A percentile compares a stretch with the other conserved stretches of the same genome.
Evolutionary conservation across 2,329 filamentous ascomycete species (phyloP).

Genomic region (Fusarium nodosum): DNA sequence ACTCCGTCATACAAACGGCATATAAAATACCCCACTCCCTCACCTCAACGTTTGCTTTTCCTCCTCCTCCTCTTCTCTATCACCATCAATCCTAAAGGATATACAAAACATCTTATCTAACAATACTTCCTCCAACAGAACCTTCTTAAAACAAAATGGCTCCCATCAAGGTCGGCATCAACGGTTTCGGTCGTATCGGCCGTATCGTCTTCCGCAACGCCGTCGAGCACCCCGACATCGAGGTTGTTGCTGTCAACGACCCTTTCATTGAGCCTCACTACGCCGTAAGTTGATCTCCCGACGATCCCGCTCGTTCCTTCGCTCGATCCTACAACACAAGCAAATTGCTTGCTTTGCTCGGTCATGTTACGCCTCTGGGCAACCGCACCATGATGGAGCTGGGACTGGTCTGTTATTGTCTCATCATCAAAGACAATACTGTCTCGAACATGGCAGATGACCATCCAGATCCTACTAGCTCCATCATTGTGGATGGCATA

Average conservation of each 20-base stretch:
- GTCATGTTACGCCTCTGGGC: background rate
- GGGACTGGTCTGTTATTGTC: background rate
- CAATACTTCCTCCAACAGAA: conserved; percentile 27
- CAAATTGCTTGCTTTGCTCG: background rate
- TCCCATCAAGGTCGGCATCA: conserved; percentile 89
- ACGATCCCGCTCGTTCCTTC: background rate
- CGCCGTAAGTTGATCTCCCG: conserved; percentile 77
- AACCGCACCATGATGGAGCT: background rate
- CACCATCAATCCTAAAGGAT: conserved; percentile 15
- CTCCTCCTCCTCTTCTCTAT: conserved; percentile 7
- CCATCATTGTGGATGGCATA: background rate
- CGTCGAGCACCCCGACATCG: conserved; percentile 87
- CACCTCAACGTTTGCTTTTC: conserved; percentile 32
- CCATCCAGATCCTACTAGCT: background rate
- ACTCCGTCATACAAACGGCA: conserved; percentile 38
- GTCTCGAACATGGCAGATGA: background rate
- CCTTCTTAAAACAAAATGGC: conserved; percentile 54
- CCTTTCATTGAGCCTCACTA: conserved; percentile 99
- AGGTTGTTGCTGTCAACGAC: conserved; percentile 98
- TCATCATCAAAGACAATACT: background rate
- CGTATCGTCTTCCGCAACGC: conserved; percentile 99
- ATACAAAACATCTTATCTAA: conserved; percentile 26
- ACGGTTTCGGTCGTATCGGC: conserved; percentile 99
- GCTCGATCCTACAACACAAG: conserved; percentile 16
- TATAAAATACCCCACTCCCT: conserved; percentile 49